Conservation (phyloP, 768 basidiomycete species). For the Naganishia vishniacii region DNA sequence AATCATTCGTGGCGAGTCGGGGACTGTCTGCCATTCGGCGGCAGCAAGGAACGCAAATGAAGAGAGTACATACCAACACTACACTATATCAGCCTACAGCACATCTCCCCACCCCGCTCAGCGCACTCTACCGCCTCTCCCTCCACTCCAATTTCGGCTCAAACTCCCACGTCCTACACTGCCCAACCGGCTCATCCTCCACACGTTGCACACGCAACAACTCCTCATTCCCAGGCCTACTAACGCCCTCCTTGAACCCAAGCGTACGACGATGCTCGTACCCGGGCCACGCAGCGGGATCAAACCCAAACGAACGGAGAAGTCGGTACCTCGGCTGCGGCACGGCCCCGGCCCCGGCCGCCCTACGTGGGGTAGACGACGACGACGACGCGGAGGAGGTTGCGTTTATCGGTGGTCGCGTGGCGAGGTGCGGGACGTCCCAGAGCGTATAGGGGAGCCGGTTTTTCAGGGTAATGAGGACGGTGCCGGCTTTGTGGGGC, state of each 20-base stretch:
- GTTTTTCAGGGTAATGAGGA: conserved; percentile 81
- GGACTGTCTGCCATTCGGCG: no score
- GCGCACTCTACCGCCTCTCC: neutral
- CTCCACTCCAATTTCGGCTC: conserved; percentile 50
- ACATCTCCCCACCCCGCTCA: no score
- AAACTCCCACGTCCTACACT: conserved; percentile 84
- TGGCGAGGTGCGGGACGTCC: conserved; percentile 52
- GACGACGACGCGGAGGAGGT: conserved; percentile 55
- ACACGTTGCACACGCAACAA: conserved; percentile 47
- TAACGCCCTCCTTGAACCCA: conserved; percentile 63
- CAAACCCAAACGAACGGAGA: conserved; percentile 74
- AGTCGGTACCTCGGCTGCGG: conserved; percentile 67
- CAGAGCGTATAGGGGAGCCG: conserved; percentile 81
- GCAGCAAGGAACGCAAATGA: no score
- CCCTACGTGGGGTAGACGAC: conserved; percentile 48
- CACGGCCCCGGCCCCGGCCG: no score
- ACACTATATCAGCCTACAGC: no score
- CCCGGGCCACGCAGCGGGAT: conserved; percentile 65
- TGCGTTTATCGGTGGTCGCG: conserved; percentile 63
- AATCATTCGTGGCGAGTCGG: no score
- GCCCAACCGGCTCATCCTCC: conserved; percentile 52
- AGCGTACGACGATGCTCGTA: conserved; percentile 95
- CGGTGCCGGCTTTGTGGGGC: conserved; percentile 57
- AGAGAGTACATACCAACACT: no score
- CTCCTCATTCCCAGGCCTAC: conserved; percentile 64